phyloP scores from a whole-genome alignment of 1,284 basidiomycete species.

The Cystobasidium slooffiae region DNA sequence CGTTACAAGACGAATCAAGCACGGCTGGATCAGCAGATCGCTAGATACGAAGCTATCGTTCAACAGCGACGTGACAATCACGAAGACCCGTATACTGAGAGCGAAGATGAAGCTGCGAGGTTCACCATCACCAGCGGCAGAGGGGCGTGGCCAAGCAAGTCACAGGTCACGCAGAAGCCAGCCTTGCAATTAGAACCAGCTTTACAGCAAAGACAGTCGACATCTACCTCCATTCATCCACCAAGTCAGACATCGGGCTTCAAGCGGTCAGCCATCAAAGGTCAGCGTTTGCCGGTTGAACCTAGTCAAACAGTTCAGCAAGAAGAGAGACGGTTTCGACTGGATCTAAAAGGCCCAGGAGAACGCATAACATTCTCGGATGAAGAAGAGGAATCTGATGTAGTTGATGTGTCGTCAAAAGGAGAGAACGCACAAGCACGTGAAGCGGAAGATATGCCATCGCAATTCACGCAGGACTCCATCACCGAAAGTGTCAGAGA shows the following conservation, averaged over 20 bases:
- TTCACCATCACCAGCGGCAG: constrained; percentile 12
- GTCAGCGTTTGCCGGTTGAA: neutral
- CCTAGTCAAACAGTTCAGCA: neutral
- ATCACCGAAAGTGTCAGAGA: neutral
- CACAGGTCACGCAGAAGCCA: neutral
- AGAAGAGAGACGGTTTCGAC: neutral
- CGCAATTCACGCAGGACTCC: neutral
- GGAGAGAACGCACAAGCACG: neutral
- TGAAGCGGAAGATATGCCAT: neutral
- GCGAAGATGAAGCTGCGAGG: constrained; percentile 13
- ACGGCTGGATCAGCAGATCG: constrained; percentile 16
- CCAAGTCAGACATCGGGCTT: neutral
- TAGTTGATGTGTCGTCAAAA: neutral
- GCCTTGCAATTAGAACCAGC: neutral
- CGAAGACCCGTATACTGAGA: constrained; percentile 24
- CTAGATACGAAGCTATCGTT: constrained; percentile 20
- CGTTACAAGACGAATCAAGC: constrained; percentile 36
- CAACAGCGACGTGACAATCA: constrained; percentile 19
- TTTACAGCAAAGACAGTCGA: neutral
- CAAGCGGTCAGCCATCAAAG: constrained; percentile 15
- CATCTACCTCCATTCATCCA: neutral
- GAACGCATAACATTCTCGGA: constrained; percentile 16
- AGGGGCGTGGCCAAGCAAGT: constrained; percentile 8
- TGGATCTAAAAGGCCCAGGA: constrained; percentile 13
- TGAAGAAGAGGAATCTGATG: neutral